Conservation (phyloP, 495 filamentous ascomycete genomes). For the Cercophora samala region DNA sequence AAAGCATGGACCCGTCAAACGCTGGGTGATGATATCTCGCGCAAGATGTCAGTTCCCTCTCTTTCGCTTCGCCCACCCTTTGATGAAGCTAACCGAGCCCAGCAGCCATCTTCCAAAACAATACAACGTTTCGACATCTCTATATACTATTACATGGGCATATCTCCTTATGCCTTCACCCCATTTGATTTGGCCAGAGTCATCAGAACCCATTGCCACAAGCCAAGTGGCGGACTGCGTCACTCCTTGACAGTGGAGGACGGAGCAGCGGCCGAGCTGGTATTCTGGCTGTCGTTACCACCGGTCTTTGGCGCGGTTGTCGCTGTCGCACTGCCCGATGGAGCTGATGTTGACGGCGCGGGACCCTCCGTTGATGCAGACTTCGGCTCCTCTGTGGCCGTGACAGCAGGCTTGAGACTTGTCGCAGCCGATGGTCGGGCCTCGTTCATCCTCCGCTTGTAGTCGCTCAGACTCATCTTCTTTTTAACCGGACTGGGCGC, state of each 20-base stretch:
- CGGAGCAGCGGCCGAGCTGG: not conserved
- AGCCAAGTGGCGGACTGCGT: not conserved
- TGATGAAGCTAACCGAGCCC: not conserved
- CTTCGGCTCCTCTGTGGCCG: constrained; percentile 41
- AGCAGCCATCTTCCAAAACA: not conserved
- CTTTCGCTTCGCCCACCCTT: not conserved
- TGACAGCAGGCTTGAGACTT: constrained; percentile 32
- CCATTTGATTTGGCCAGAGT: not conserved
- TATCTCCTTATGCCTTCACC: constrained; percentile 16
- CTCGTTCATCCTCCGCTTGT: constrained; percentile 53
- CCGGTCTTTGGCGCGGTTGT: not conserved
- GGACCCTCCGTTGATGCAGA: constrained; percentile 24
- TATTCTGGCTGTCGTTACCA: not conserved
- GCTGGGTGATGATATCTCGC: no score
- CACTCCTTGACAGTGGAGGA: not conserved
- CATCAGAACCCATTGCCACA: not conserved
- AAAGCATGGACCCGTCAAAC: no score
- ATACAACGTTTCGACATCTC: not conserved
- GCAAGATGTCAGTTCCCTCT: not conserved
- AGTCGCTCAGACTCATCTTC: constrained; percentile 72
- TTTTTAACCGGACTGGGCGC: constrained; percentile 64
- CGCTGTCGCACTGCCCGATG: constrained; percentile 30
- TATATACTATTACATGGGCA: not conserved
- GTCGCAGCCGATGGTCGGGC: constrained; percentile 37
- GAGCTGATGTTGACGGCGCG: constrained; percentile 30